Percentiles rank a stretch among this genome's conserved stretches.
phyloP scores from a whole-genome alignment of 352 stramenopile genomes.

The Blastocystis sp. region DNA sequence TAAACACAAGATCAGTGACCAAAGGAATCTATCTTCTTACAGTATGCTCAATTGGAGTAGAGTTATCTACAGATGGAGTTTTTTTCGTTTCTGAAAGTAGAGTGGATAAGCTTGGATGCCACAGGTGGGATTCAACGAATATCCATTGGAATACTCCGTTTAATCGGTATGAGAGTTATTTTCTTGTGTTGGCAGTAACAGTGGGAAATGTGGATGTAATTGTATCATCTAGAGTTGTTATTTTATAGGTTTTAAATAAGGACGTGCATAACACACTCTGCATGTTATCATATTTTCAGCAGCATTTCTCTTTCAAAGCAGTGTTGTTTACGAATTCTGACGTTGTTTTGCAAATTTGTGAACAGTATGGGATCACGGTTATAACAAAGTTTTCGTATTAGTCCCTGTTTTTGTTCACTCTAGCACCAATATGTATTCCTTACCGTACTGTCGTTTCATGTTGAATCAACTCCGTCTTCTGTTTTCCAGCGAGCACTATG shows the following conservation, averaged over 20 bases:
- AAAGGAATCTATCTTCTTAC: neutral
- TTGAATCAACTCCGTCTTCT: neutral
- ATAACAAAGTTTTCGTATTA: neutral
- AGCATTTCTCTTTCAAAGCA: conserved; percentile 12
- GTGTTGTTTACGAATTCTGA: neutral
- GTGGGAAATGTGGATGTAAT: neutral
- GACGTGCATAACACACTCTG: neutral
- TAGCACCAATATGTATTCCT: neutral
- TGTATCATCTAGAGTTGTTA: neutral
- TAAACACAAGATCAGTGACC: neutral
- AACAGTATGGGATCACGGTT: neutral
- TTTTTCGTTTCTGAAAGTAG: neutral
- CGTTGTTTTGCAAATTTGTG: neutral
- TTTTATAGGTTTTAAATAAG: neutral
- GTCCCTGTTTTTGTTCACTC: neutral
- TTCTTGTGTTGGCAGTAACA: neutral
- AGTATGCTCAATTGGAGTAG: neutral
- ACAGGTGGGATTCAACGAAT: neutral
- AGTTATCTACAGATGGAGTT: neutral
- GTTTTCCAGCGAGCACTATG: neutral
- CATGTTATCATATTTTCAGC: neutral
- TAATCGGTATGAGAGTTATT: neutral
- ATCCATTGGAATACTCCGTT: neutral
- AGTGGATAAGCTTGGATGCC: neutral
- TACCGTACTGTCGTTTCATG: neutral